Base-by-base conservation (phyloP, 176 grass and related monocot species). In the Thinopyrum elongatum region DNA sequence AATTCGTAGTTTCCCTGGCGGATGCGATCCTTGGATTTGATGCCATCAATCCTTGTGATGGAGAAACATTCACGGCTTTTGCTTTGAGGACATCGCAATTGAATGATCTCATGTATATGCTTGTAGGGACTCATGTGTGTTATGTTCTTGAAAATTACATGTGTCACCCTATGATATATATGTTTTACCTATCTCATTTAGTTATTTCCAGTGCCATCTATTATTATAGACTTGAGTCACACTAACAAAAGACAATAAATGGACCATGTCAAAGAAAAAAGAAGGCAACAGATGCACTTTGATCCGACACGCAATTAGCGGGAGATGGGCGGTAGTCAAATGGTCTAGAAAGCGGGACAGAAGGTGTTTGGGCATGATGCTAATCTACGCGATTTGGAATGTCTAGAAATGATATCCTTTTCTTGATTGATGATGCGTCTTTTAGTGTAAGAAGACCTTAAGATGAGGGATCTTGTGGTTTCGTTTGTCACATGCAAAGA, bases 11-110 rank as follows among this genome's bases (percentile, higher is more conserved):
- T 84, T 76, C 63, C 62, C 76, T 62, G 29, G 3, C 76, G 89
- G 81, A 87, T 68, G 31, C 47, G 46, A 87, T 84, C 57, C 13
- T 14, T 80, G 10, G 76, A 91, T 87, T 87, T 87, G 89, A 87
- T 80, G 36, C 89, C 81, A 84, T 81, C 83, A 79, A 83, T 67
- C 44, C 75, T n/a, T 80, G 61, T 55, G 81, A 90, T 5, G 11
- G 68, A 60, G 81, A 91, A 75, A 67, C 25, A n/a, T 39, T 21
- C 68, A 59, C 42, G 69, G 17, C 75, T 74, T 60, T 75, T 31
- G 77, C 33, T 69, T 87, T 61, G 5, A 49, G 16, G 11, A 61
- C 60, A 62, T 80, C 67, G 19, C 74, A 33, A 35, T 80, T 87
- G 55, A 76, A 25, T 87, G 19, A 74, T 31, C 75, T 83, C 44